phyloP scores from a whole-genome alignment of 1,139 yeast genomes.

The Sugiyamaella novakii region DNA sequence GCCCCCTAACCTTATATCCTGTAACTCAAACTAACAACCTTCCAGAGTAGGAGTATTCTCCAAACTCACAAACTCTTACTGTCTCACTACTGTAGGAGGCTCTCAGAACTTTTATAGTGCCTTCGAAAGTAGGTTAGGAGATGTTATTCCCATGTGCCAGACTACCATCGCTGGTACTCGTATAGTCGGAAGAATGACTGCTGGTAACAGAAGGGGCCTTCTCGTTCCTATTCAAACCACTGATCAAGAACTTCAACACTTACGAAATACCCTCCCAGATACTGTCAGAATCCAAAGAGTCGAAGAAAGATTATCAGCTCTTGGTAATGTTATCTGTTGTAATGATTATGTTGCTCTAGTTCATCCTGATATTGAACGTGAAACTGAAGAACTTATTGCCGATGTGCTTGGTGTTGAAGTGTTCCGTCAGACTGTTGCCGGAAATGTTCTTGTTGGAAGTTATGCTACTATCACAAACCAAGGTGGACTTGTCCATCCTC shows the following conservation, averaged over 20 bases:
- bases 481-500: conserved; percentile 98
- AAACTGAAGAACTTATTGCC: conserved; percentile 97
- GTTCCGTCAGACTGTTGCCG: conserved; percentile 98
- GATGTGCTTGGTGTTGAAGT: conserved; percentile 99
- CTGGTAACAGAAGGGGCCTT: conserved; percentile 97
- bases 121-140: conserved; percentile 96
- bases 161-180: conserved; percentile 98
- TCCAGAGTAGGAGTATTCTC: conserved; percentile 85
- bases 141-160: conserved; percentile 92
- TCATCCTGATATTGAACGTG: conserved; percentile 98
- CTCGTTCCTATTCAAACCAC: conserved; percentile 97
- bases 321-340: conserved; percentile 98
- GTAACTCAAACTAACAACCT: conserved; percentile 7
- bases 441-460: conserved; percentile 95
- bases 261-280: conserved; percentile 97
- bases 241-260: conserved; percentile 98
- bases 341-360: conserved; percentile 98
- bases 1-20: not conserved
- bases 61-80: conserved; percentile 93
- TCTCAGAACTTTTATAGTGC: conserved; percentile 98
- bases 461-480: conserved; percentile 94
- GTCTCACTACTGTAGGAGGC: conserved; percentile 96
- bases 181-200: conserved; percentile 97
- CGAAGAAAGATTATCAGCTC: conserved; percentile 93
- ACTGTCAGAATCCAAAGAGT: conserved; percentile 94